Conservation (phyloP, 2,329 filamentous ascomycete species). For the Drechmeria coniospora region DNA sequence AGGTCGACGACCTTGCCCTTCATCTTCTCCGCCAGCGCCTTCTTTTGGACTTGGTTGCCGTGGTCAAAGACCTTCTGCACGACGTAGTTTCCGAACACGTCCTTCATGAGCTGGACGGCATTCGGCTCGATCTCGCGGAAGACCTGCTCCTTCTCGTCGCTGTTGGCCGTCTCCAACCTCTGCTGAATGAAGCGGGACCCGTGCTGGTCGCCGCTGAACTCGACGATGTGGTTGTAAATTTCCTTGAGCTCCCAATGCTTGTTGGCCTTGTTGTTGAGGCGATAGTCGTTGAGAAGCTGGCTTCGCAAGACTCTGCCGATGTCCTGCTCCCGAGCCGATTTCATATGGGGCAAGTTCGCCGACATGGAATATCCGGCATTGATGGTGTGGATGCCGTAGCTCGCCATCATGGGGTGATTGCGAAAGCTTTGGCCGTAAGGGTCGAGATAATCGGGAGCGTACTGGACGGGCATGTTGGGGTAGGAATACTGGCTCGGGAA, state of each 20-base stretch:
- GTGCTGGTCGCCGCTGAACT: constrained; percentile 91
- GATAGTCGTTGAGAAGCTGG: constrained; percentile 64
- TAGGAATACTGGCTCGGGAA: constrained; percentile 17
- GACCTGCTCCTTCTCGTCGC: constrained; percentile 84
- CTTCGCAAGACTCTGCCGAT: constrained; percentile 50
- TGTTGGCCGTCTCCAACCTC: constrained; percentile 83
- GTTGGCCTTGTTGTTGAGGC: constrained; percentile 55
- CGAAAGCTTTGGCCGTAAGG: constrained; percentile 20
- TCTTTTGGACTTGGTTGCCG: constrained; percentile 87
- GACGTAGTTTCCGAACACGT: constrained; percentile 96
- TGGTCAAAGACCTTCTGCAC: constrained; percentile 97
- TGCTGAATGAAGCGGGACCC: constrained; percentile 91
- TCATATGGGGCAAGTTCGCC: constrained; percentile 13
- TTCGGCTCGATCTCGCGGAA: constrained; percentile 81
- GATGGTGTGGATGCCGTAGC: constrained; percentile 18
- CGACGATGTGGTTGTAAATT: constrained; percentile 74
- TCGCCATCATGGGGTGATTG: constrained; percentile 21
- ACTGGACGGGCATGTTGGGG: constrained; percentile 17
- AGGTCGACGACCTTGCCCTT: constrained; percentile 66
- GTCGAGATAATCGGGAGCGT: constrained; percentile 17
- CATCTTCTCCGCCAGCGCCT: constrained; percentile 72
- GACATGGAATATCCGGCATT: constrained; percentile 14
- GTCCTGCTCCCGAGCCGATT: constrained; percentile 39
- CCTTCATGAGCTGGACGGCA: constrained; percentile 77
- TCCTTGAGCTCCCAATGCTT: constrained; percentile 73